Evolutionary conservation across 1,284 basidiomycete species (phyloP).

Genomic region (Cutaneotrichosporon cutaneum): DNA sequence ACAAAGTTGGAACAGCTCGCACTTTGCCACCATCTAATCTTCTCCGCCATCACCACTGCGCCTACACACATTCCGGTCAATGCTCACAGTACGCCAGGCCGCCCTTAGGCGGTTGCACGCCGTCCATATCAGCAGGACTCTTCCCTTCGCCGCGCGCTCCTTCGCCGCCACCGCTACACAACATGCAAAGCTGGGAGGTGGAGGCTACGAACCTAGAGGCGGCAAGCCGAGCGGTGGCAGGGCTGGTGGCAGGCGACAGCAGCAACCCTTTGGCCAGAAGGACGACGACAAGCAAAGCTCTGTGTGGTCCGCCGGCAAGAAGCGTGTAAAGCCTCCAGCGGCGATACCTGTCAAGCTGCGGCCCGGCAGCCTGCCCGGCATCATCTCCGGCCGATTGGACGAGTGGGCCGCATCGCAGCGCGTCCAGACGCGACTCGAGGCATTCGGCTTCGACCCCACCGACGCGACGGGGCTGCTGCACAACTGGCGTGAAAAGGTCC

Average conservation of each 20-base stretch:
- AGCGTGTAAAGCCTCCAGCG: too few relatives aligned
- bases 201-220: too few relatives aligned
- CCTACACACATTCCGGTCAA: neutral
- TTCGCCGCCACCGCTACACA: neutral
- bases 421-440: constrained; percentile 25
- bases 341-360: constrained; percentile 1
- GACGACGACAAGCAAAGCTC: neutral
- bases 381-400: constrained; percentile 30
- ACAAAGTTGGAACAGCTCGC: neutral
- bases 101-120: neutral
- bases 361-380: constrained; percentile 10
- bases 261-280: neutral
- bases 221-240: neutral
- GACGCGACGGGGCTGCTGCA: constrained; percentile 12
- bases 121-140: neutral
- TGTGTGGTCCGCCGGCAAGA: too few relatives aligned
- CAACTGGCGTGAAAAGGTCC: constrained; percentile 11
- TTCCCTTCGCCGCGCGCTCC: neutral
- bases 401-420: constrained; percentile 34
- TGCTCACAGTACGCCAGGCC: neutral
- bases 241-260: neutral
- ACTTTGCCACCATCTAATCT: neutral
- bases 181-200: neutral
- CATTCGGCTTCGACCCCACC: constrained; percentile 31
- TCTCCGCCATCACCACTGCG: neutral